Conservation (phyloP, 306 rosid species). For the Glycyrrhiza uralensis region DNA sequence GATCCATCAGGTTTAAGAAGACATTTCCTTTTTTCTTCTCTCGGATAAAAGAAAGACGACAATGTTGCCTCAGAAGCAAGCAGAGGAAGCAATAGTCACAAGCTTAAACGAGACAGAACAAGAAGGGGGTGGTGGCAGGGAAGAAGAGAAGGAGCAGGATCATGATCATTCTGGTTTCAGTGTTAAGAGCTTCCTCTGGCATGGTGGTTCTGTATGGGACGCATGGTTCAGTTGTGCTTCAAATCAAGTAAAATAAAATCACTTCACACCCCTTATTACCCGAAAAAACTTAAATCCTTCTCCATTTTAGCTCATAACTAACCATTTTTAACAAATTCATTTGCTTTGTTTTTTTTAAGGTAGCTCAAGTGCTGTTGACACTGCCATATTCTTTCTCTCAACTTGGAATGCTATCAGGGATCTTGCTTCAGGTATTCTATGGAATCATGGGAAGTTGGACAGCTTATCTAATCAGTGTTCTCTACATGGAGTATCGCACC, state of each 20-base stretch:
- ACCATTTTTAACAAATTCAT: not conserved
- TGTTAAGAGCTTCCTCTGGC: conserved; percentile 80
- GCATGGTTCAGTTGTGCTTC: conserved; percentile 99
- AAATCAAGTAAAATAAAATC: conserved; percentile 63
- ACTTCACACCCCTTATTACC: not conserved
- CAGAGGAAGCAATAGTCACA: conserved; percentile 86
- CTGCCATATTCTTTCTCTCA: conserved; percentile 99
- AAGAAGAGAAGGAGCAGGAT: conserved; percentile 26
- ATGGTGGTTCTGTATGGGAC: conserved; percentile 98
- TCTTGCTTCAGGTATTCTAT: conserved; percentile 75
- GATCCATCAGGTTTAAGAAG: conserved; percentile 51
- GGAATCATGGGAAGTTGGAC: conserved; percentile 98
- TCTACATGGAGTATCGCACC: conserved; percentile 74
- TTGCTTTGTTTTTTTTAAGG: conserved; percentile 38
- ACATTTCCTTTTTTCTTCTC: too few species aligned
- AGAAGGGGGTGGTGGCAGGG: conserved; percentile 30
- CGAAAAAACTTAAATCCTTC: not conserved
- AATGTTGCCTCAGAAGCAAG: conserved; percentile 85
- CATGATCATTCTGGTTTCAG: conserved; percentile 46
- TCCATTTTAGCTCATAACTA: not conserved
- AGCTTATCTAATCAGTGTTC: conserved; percentile 90
- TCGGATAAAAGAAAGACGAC: conserved; percentile 29
- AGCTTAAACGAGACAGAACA: conserved; percentile 59
- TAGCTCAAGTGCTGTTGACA: conserved; percentile 91
- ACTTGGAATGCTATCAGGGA: conserved; percentile 84